Base-by-base conservation (phyloP, 371 early-diverging fungal genomes). In the Rhizomucor pusillus region DNA sequence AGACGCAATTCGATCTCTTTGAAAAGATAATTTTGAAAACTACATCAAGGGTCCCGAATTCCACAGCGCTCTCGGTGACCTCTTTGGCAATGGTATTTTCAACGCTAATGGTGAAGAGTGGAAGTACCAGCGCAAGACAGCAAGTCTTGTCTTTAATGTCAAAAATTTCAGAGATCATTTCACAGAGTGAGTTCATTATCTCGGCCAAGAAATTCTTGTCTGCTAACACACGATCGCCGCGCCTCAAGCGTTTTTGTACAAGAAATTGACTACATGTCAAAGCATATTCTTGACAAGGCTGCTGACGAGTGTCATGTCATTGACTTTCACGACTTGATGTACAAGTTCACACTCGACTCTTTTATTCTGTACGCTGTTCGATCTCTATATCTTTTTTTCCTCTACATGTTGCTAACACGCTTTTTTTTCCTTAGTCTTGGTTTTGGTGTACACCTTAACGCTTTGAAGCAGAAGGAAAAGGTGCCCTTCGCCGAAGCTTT, bases 401-500 rank as follows among this genome's bases (percentile, higher is more conserved):
- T 7, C 29, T 25, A 13, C 22, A 35, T 41, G 12, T 22, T 53
- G 12, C 25, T 49, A 36, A 39, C 13, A 24, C 14, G 20, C 33
- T 35, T 4, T n/a, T 14, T 19, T 9, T 41, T 22, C 14, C 29
- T 3, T 47, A 70, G 78, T 4, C 60, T 82, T 47, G 80, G 76
- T n/a, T 80, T 78, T 66, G 75, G 74, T 47, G 66, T 69, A 16
- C 60, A 78, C 19, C 49, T 80, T 12, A 58, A 74, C 33, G 50
- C 71, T 16, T 43, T 77, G 1, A 18, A 43, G 10, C 45, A 43
- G n/a, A 40, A 67, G 46, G 67, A 59, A 3, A 74, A 62, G 22
- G 62, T 64, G 1, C 70, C 72, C 1, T 87, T 87, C 67, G 86
- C 85, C 0, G 60, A 47, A 0, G 75, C 83, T 0, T 85, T 87